Conservation (phyloP, 148 eudicot genomes). For the Oxyria digyna region DNA sequence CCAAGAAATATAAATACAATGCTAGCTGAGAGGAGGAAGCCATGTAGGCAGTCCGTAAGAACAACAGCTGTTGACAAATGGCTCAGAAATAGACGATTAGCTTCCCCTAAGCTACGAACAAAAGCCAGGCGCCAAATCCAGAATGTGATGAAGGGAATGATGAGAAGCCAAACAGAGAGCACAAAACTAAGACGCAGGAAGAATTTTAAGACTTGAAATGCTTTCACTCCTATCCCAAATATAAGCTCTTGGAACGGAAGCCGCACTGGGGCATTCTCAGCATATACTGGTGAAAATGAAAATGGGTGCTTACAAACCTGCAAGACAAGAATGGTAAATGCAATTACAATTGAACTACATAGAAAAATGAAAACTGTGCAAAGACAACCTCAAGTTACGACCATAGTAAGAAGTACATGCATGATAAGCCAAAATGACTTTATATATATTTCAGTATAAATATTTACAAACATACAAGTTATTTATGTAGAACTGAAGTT, state of each 20-base stretch:
- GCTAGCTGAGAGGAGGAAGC: conserved; percentile 93
- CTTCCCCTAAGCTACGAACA: conserved; percentile 76
- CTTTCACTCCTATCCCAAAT: conserved; percentile 72
- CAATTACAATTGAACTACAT: not conserved
- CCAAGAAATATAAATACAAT: conserved; percentile 94
- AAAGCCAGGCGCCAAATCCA: conserved; percentile 97
- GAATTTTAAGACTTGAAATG: conserved; percentile 82
- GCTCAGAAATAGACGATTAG: conserved; percentile 67
- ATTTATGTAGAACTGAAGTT: not conserved
- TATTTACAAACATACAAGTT: not conserved
- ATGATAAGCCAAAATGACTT: not conserved
- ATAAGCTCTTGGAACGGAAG: conserved; percentile 86
- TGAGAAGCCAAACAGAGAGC: conserved; percentile 89
- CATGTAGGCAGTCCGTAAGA: conserved; percentile 92
- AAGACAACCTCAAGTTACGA: not conserved
- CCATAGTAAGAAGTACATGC: not conserved
- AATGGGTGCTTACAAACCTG: conserved; percentile 98
- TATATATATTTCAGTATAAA: not conserved
- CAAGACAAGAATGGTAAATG: conserved; percentile 9
- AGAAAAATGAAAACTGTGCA: not conserved
- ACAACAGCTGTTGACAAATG: conserved; percentile 64
- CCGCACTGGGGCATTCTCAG: conserved; percentile 82
- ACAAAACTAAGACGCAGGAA: conserved; percentile 87
- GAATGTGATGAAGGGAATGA: conserved; percentile 87
- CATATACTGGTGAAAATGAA: conserved; percentile 92